These are phyloP conservation scores for Boletus pseudo-olivaceus DNA, from an alignment of 768 basidiomycete species.

Conservation along the genomic window DNA sequence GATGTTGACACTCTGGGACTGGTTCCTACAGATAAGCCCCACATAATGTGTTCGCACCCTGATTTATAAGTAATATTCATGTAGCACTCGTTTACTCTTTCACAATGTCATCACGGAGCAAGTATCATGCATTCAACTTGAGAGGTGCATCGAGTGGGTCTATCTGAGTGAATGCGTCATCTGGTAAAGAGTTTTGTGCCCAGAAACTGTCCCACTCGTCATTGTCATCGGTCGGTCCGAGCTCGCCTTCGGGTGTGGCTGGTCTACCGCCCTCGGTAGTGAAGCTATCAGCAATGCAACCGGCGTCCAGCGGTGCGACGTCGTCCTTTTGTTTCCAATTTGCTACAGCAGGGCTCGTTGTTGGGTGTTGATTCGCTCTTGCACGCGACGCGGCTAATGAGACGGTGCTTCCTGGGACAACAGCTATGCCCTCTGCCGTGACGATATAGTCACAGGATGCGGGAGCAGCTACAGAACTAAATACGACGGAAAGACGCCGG, in stretches of 20 bases:
- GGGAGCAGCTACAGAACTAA: constrained; percentile 59
- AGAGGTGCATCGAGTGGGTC: constrained; percentile 4
- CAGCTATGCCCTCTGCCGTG: constrained; percentile 52
- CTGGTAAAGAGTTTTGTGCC: constrained; percentile 40
- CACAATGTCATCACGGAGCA: background rate
- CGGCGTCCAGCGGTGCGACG: constrained; percentile 37
- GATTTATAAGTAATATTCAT: background rate
- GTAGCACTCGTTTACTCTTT: constrained; percentile 9
- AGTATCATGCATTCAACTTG: constrained; percentile 14
- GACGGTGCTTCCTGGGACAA: constrained; percentile 25
- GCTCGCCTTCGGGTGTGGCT: constrained; percentile 24
- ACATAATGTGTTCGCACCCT: background rate
- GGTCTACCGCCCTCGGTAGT: constrained; percentile 11
- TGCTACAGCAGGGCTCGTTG: constrained; percentile 3
- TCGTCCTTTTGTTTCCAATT: constrained; percentile 10
- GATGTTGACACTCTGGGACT: constrained; percentile 1
- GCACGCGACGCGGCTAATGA: constrained; percentile 1
- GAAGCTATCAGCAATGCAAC: constrained; percentile 29
- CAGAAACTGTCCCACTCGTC: constrained; percentile 52
- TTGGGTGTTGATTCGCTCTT: constrained; percentile 3
- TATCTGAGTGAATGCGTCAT: constrained; percentile 32
- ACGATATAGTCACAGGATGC: constrained; percentile 75
- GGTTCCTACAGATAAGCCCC: constrained; percentile 10
- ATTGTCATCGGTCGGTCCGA: constrained; percentile 19
- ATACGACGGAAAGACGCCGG: constrained; percentile 73